Percentiles rank a stretch among this genome's conserved stretches.
Conservation (phyloP, 352 stramenopile genomes). For the Peronospora belbahrii region DNA sequence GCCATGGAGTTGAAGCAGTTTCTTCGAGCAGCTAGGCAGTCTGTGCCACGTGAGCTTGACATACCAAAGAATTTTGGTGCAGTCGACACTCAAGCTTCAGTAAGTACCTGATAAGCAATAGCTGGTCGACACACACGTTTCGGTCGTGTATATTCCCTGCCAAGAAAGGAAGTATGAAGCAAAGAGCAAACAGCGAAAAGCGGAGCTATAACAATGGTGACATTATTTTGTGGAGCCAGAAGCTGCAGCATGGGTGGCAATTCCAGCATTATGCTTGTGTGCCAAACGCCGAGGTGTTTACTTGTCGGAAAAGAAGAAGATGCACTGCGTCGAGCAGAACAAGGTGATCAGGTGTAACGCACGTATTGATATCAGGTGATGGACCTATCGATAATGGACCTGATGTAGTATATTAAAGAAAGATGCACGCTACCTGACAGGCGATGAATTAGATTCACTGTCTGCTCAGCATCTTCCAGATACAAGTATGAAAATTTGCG, state of each 20-base stretch:
- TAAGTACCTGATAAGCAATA: not conserved
- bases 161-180: not conserved
- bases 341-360: slow-evolving; percentile 46
- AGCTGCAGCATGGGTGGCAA: slow-evolving; percentile 75
- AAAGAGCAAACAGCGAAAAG: not conserved
- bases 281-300: slow-evolving; percentile 83
- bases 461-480: not conserved
- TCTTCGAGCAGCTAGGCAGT: slow-evolving; percentile 35
- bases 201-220: slow-evolving; percentile 20
- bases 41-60: slow-evolving; percentile 40
- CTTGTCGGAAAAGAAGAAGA: slow-evolving; percentile 79
- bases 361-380: too few relatives aligned
- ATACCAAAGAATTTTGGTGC: slow-evolving; percentile 31
- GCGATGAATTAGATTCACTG: too few relatives aligned
- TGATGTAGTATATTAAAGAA: too few relatives aligned
- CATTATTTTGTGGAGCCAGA: slow-evolving; percentile 55
- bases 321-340: slow-evolving; percentile 81
- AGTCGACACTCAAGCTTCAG: not conserved
- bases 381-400: too few relatives aligned
- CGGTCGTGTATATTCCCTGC: too few relatives aligned
- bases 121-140: not conserved
- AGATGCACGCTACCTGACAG: too few relatives aligned
- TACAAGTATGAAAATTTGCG: not conserved
- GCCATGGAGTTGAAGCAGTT: slow-evolving; percentile 42
- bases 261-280: slow-evolving; percentile 76